phyloP scores from a whole-genome alignment of 106 monocot genomes.

The Allium cepa region DNA sequence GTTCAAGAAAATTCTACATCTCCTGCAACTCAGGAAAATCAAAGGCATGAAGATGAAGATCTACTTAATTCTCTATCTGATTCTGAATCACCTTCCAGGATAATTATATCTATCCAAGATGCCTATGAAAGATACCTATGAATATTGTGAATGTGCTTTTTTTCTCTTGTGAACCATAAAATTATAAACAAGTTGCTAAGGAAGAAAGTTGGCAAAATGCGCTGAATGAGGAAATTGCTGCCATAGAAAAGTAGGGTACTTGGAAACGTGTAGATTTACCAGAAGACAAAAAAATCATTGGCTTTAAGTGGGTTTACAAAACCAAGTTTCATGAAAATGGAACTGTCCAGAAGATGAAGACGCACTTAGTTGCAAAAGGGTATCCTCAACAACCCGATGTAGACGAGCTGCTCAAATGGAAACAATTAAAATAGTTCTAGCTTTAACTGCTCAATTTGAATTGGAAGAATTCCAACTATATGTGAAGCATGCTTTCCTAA shows the following conservation, averaged over 20 bases:
- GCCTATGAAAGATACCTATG: neutral
- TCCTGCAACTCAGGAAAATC: neutral
- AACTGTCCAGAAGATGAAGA: neutral
- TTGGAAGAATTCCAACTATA: neutral
- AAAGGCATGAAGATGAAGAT: neutral
- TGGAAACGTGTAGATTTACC: neutral
- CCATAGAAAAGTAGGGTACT: neutral
- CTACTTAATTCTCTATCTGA: neutral
- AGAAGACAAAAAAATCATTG: neutral
- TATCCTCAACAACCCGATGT: neutral
- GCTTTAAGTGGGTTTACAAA: neutral
- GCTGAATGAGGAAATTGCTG: neutral
- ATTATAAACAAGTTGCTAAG: neutral
- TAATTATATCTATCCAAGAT: neutral
- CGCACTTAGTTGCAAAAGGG: neutral
- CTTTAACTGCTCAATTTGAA: neutral
- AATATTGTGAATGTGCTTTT: neutral
- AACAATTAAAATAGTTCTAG: neutral
- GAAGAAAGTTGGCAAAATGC: neutral
- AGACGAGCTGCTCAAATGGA: neutral
- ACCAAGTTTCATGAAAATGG: neutral
- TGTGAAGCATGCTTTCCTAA: neutral
- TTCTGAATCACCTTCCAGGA: neutral
- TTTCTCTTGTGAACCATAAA: neutral
- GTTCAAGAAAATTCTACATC: neutral